Evolutionary conservation across 1,139 yeast genomes (phyloP), one percentile per base, ranked within the genome.

Genomic region (Hyphopichia wangnamkhiaoensis): DNA sequence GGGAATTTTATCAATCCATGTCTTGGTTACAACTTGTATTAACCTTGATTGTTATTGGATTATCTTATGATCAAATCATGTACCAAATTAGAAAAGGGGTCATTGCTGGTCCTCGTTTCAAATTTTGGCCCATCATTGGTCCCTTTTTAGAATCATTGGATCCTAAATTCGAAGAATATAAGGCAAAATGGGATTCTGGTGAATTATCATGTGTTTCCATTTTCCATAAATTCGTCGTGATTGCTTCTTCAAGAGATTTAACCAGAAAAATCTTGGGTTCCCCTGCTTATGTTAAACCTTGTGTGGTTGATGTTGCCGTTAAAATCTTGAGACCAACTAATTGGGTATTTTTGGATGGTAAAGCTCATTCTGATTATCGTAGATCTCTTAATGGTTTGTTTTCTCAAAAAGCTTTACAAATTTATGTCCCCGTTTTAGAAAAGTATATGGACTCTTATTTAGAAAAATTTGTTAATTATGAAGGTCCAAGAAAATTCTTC

Each of bases 301-400:
- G 98, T 71, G 96, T 93, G 45, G 98, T 93, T 48, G 98, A 93
- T 59, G 98, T 90, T 40, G 98, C 98, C 16, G 74, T 82, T 50
- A 93, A 91, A 68, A 88, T 93, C 52, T 73, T 93, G 57, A 80
- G 98, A 65, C 97, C 98, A 33, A 75, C 93, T 37, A 93, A 91
- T 71, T 93, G 98, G 98, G 98, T 93, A 35, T 93, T 93, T 63
- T 69, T 90, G 56, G 98, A 93, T 59, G 98, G 98, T 52, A 89
- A 90, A 70, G 94, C 82, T 24, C 98, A 93, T 58, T 80, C 83
- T 44, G 98, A 93, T 64, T 93, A 91, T 69, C 82, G 98, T 65
- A 82, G 84, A 59, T 83, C 95, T 15, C 73, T 93, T 57, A 93
- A 93, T 60, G 95, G 96, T 8, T 74, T 93, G 45, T 93, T 93